phyloP scores from a whole-genome alignment of 306 rosid genomes.

The Erythrophleum fordii region DNA sequence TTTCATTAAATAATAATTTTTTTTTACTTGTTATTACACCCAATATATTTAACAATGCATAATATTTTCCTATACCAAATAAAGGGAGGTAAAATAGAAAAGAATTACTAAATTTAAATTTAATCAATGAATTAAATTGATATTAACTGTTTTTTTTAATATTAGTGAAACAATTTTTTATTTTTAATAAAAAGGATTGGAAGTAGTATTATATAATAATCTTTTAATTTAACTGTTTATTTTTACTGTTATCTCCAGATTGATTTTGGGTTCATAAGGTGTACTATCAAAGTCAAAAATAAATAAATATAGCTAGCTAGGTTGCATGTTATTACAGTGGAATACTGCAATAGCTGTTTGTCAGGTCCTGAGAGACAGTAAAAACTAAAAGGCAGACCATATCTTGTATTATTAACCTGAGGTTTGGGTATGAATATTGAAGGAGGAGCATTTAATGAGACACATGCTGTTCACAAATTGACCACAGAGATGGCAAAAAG shows the following conservation, averaged over 20 bases:
- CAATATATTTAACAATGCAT: no score
- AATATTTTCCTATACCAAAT: no score
- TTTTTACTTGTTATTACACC: no score
- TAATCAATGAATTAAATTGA: no score
- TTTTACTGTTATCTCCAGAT: neutral
- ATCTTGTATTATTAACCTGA: neutral
- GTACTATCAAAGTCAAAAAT: neutral
- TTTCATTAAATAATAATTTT: no score
- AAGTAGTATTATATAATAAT: no score
- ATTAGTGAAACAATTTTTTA: no score
- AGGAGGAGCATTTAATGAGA: constrained; percentile 1
- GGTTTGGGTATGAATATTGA: neutral
- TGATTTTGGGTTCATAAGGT: neutral
- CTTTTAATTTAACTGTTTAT: neutral
- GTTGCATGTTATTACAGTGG: neutral
- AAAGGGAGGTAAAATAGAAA: no score
- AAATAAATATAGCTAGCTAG: neutral
- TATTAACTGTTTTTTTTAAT: no score
- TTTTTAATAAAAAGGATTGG: no score
- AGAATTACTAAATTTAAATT: no score
- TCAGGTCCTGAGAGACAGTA: neutral
- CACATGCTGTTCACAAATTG: constrained; percentile 13
- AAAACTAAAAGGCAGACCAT: neutral
- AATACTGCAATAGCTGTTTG: neutral
- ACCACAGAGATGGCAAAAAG: constrained; percentile 22